phyloP scores from a whole-genome alignment of 768 basidiomycete genomes.

The Termitomyces sp. region DNA sequence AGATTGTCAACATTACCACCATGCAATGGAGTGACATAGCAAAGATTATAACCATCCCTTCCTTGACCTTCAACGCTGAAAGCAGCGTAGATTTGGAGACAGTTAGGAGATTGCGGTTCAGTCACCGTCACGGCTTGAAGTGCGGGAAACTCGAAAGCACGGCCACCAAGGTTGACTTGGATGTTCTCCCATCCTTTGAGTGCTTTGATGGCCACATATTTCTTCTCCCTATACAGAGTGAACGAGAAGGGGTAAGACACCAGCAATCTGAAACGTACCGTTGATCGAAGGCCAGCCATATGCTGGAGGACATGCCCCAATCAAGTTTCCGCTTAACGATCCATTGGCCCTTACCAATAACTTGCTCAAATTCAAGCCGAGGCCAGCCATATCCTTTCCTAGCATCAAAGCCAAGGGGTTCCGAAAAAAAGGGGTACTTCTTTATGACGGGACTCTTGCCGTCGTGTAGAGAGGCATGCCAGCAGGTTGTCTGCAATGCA shows the following conservation, averaged over 20 bases:
- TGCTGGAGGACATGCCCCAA: not conserved
- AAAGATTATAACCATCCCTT: not conserved
- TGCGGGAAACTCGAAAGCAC: not conserved
- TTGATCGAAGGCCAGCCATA: not conserved
- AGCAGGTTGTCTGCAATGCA: too few relatives aligned
- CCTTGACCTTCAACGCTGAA: not conserved
- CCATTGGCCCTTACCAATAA: not conserved
- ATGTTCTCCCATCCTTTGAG: not conserved
- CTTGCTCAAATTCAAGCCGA: not conserved
- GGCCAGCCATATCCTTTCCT: not conserved
- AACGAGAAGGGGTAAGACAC: not conserved
- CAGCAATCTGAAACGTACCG: not conserved
- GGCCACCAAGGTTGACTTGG: constrained; percentile 4
- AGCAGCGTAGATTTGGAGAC: not conserved
- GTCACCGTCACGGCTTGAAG: not conserved
- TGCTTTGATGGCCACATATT: not conserved
- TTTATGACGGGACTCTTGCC: too few relatives aligned
- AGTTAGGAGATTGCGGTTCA: not conserved
- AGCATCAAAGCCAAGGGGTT: not conserved
- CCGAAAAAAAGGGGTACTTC: not conserved
- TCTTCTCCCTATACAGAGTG: not conserved
- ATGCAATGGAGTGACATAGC: not conserved
- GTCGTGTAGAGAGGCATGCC: too few relatives aligned
- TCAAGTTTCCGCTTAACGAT: not conserved
- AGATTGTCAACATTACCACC: not conserved